A percentile compares a stretch with the other conserved stretches of the same genome.
Conservation (phyloP, 2,329 filamentous ascomycete species). For the Neofusicoccum parvum region DNA sequence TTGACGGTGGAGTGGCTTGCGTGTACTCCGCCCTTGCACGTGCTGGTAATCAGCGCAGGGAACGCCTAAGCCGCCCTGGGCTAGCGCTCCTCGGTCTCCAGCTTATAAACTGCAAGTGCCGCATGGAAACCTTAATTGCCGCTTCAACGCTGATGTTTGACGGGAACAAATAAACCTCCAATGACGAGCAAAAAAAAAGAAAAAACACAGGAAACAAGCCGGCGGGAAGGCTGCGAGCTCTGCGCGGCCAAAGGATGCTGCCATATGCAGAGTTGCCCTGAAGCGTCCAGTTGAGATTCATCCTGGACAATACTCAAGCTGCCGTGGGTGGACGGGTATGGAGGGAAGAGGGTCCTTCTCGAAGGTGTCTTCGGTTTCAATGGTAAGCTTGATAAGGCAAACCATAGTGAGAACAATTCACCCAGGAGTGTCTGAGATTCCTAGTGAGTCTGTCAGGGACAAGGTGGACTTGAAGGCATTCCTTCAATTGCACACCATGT, state of each 20-base stretch:
- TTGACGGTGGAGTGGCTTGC: conserved; percentile 8
- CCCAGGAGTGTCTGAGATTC: too few relatives aligned
- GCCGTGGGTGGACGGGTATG: too few relatives aligned
- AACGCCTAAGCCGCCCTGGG: neutral
- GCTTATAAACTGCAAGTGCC: neutral
- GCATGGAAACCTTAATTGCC: too few relatives aligned
- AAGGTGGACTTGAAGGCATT: too few relatives aligned
- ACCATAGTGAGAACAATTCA: too few relatives aligned
- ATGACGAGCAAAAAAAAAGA: too few relatives aligned
- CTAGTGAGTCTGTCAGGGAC: too few relatives aligned
- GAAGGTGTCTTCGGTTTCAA: neutral
- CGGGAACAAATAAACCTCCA: too few relatives aligned
- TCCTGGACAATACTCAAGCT: too few relatives aligned
- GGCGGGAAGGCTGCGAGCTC: neutral
- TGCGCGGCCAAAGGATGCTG: neutral
- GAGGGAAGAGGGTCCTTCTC: neutral
- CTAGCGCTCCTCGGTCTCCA: neutral
- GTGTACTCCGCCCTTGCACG: neutral
- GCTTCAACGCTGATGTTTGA: too few relatives aligned
- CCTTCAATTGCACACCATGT: too few relatives aligned
- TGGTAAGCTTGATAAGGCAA: too few relatives aligned
- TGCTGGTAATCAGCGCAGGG: neutral
- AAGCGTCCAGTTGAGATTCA: neutral
- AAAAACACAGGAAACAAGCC: neutral
- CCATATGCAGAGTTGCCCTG: neutral